These are phyloP conservation scores for Serendipita sp. DNA, from an alignment of 768 basidiomycete species.

Conservation along the genomic window DNA sequence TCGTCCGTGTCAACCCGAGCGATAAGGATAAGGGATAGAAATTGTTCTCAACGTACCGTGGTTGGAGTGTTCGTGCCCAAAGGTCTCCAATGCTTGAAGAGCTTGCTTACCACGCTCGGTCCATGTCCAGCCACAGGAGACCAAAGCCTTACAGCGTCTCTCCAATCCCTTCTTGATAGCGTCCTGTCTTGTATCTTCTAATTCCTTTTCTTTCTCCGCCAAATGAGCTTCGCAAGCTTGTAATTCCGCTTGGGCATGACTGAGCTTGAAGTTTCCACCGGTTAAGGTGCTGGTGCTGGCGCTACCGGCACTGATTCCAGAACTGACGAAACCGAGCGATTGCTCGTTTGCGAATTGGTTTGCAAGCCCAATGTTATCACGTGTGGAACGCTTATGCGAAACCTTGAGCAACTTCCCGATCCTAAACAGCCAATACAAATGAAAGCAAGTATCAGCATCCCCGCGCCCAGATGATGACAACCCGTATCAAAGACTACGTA, in stretches of 20 bases:
- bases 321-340: background rate
- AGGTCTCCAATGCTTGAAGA: slow-evolving; percentile 26
- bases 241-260: slow-evolving; percentile 50
- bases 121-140: slow-evolving; percentile 56
- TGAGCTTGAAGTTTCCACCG: slow-evolving; percentile 9
- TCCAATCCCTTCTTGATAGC: slow-evolving; percentile 47
- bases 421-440: background rate
- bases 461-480: background rate
- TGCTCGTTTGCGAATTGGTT: background rate
- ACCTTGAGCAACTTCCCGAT: background rate
- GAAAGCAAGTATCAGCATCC: background rate
- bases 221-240: slow-evolving; percentile 71
- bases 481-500: background rate
- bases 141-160: slow-evolving; percentile 43
- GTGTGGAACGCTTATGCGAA: background rate
- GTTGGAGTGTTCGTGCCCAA: slow-evolving; percentile 10
- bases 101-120: slow-evolving; percentile 48
- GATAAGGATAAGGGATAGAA: background rate
- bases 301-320: background rate
- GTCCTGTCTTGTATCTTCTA: slow-evolving; percentile 34
- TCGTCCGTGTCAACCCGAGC: too few relatives aligned
- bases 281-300: background rate
- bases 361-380: background rate
- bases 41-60: slow-evolving; percentile 11
- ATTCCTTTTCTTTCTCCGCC: slow-evolving; percentile 48